Base-by-base conservation (phyloP, 768 basidiomycete genomes). In the Rhodotorula babjevae region DNA sequence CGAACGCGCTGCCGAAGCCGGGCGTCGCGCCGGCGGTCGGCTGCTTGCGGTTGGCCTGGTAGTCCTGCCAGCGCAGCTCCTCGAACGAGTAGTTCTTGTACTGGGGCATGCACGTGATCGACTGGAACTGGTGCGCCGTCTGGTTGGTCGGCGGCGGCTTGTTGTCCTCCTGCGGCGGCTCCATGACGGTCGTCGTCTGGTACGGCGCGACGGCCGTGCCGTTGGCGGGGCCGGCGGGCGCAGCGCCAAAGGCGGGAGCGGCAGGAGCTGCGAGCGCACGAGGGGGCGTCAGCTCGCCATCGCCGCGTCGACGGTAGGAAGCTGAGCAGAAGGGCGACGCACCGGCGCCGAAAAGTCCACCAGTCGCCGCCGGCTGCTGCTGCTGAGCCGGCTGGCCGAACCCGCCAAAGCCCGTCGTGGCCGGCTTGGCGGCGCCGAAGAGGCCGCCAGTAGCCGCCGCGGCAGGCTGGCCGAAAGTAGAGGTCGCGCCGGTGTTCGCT, bases 61-160 rank as follows among this genome's bases (percentile, higher is more conserved):
- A 91, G 79, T 91, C 90, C 85, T 91, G 89, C 33, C 85, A 67
- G 59, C 89, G 87, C 50, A 91, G 80, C 84, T 91, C 90, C 89
- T 89, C 92, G 72, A 90, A 86, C 31, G 91, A 93, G 71, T 85
- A 87, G 55, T 89, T 88, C 69, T 85, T 82, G 79, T 93, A 95
- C 27, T 85, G 85, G 25, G 89, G 89, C 85, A 89, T 91, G 73
- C 88, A 88, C 27, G 88, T 86, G 65, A 92, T 92, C 50, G 88
- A 86, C 81, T 94, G 92, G 80, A 89, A 95, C 72, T 90, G 88
- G 55, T 89, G 83, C 9, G 71, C 49, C 9, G 71, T 69, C 65
- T 72, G 71, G 61, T 63, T 72, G 16, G 75, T 44, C 12, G 71
- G 71, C 33, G 71, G 61, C 33, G 75, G 71, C 68, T 76, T 72